Conservation (phyloP, 2,329 filamentous ascomycete genomes). For the Nemania diffusa region DNA sequence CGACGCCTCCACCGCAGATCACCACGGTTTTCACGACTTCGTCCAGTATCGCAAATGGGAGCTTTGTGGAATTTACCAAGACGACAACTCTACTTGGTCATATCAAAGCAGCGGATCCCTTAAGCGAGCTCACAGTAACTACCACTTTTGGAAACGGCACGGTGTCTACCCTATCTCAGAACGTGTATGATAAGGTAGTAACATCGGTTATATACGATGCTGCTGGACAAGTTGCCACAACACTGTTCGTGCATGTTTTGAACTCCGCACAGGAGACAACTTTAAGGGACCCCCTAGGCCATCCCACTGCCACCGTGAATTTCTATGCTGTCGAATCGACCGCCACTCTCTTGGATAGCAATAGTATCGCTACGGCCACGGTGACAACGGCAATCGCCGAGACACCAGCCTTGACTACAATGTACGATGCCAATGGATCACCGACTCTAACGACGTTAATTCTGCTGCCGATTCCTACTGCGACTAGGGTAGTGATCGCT, state of each 20-base stretch:
- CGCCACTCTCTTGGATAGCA: conserved; percentile 32
- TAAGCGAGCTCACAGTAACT: conserved; percentile 23
- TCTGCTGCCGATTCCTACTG: conserved; percentile 37
- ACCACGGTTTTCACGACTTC: conserved; percentile 41
- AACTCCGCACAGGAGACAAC: conserved; percentile 31
- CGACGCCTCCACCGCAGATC: conserved; percentile 14
- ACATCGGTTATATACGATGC: conserved; percentile 27
- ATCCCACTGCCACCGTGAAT: conserved; percentile 38
- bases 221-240: conserved; percentile 37
- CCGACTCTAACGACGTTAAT: conserved; percentile 37
- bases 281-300: conserved; percentile 39
- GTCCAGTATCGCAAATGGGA: conserved; percentile 19
- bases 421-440: conserved; percentile 34
- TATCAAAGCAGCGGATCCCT: conserved; percentile 32
- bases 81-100: conserved; percentile 26
- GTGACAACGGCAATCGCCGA: conserved; percentile 32
- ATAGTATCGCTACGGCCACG: conserved; percentile 39
- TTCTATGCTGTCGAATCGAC: conserved; percentile 35
- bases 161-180: conserved; percentile 32
- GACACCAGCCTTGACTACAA: conserved; percentile 28
- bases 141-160: conserved; percentile 35
- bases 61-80: conserved; percentile 35
- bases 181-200: conserved; percentile 13
- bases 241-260: conserved; percentile 17
- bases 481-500: conserved; percentile 22